These are phyloP conservation scores for Asterophora parasitica DNA, from an alignment of 768 basidiomycete genomes.

Conservation along the genomic window DNA sequence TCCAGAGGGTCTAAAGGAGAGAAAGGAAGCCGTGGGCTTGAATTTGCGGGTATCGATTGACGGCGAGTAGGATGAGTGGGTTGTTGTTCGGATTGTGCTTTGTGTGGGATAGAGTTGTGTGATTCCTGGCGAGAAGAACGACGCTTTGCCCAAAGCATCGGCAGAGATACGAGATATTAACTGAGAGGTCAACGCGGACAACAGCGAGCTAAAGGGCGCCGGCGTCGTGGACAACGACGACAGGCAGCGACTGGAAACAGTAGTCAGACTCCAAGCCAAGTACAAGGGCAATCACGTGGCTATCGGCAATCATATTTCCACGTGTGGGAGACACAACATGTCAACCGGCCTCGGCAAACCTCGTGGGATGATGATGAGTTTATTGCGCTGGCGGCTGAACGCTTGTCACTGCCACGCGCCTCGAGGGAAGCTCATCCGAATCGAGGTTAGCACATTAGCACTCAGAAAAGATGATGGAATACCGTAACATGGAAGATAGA, in stretches of 20 bases:
- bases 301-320: constrained; percentile 21
- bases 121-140: constrained; percentile 17
- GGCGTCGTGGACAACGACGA: constrained; percentile 9
- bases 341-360: constrained; percentile 5
- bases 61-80: constrained; percentile 11
- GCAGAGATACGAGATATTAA: not conserved
- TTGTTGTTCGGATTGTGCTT: constrained; percentile 14
- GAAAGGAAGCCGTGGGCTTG: constrained; percentile 11
- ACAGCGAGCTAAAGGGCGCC: constrained; percentile 8
- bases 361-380: no score
- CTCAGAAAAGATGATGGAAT: no score
- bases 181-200: constrained; percentile 5
- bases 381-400: no score
- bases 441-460: no score
- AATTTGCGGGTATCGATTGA: constrained; percentile 12
- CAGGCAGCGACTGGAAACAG: constrained; percentile 12
- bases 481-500: no score
- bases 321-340: constrained; percentile 18
- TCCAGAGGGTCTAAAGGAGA: constrained; percentile 11
- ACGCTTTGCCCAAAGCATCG: constrained; percentile 20
- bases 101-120: constrained; percentile 9
- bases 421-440: no score
- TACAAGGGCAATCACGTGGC: constrained; percentile 17
- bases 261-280: constrained; percentile 13
- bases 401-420: no score